Conservation (phyloP, 495 filamentous ascomycete species). For the Xylaria cubensis region DNA sequence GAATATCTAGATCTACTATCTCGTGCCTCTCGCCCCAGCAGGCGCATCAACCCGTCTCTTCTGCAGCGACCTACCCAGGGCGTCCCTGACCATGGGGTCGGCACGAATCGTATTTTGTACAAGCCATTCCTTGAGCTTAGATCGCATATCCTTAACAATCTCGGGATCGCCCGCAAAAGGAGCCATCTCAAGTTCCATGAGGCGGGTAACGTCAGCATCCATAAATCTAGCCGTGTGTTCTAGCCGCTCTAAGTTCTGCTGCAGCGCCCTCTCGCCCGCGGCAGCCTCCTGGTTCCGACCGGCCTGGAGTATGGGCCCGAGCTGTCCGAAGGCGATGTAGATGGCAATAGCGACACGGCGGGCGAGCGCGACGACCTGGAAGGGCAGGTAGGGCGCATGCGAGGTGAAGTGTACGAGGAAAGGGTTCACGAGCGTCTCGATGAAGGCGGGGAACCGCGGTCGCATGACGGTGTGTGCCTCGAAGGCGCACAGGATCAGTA, state of each 20-base stretch:
- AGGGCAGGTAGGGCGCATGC: constrained; percentile 79
- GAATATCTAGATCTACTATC: neutral
- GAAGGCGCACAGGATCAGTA: constrained; percentile 70
- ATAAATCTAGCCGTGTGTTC: constrained; percentile 58
- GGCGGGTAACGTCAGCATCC: constrained; percentile 70
- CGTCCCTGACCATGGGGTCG: constrained; percentile 78
- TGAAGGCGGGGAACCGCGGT: constrained; percentile 60
- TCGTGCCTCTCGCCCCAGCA: constrained; percentile 59
- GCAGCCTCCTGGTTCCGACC: constrained; percentile 42
- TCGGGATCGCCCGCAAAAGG: constrained; percentile 80
- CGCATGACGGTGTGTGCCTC: constrained; percentile 78
- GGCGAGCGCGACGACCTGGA: constrained; percentile 80
- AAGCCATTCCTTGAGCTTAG: constrained; percentile 77
- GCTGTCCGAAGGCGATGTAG: constrained; percentile 89
- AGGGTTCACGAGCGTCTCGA: constrained; percentile 68
- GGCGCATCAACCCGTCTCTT: constrained; percentile 64
- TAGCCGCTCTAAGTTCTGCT: constrained; percentile 63
- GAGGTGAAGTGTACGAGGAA: constrained; percentile 56
- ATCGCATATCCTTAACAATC: constrained; percentile 62
- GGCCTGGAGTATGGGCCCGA: constrained; percentile 66
- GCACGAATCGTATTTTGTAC: constrained; percentile 74
- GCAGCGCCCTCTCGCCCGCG: constrained; percentile 44
- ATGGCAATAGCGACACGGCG: constrained; percentile 78
- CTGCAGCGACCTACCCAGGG: constrained; percentile 67
- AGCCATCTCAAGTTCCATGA: constrained; percentile 78